Evolutionary conservation across 2,329 filamentous ascomycete species (phyloP).

Genomic region (Dryadomyces quercivorus): DNA sequence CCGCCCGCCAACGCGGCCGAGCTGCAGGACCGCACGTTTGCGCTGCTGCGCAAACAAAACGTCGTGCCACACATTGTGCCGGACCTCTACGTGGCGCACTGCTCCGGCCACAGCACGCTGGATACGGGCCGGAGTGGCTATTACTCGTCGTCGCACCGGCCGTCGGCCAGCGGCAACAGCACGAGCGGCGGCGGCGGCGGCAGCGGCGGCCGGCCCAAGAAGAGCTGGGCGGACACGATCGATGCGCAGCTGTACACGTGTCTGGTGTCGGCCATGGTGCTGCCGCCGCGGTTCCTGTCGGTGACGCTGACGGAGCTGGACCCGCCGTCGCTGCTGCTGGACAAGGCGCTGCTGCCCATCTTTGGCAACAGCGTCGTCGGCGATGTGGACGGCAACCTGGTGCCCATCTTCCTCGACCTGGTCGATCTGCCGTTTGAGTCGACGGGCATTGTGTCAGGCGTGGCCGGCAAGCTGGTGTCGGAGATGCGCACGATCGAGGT

Average conservation of each 20-base stretch:
- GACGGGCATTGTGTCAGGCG: conserved; percentile 89
- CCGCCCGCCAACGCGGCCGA: conserved; percentile 68
- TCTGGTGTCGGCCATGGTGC: conserved; percentile 44
- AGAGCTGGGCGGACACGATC: conserved; percentile 43
- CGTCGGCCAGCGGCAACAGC: conserved; percentile 22
- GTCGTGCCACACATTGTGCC: conserved; percentile 62
- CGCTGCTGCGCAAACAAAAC: conserved; percentile 63
- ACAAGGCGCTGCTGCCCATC: conserved; percentile 51
- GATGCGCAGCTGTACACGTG: conserved; percentile 52
- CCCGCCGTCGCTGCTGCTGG: conserved; percentile 60
- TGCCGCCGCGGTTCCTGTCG: conserved; percentile 57
- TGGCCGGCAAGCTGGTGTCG: conserved; percentile 70
- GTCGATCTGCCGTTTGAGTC: conserved; percentile 71
- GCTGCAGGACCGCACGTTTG: conserved; percentile 72
- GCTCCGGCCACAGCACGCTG: conserved; percentile 44
- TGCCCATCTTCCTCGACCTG: conserved; percentile 83
- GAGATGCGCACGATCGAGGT: conserved; percentile 46
- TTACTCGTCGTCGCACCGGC: conserved; percentile 18
- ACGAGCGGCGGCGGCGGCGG: conserved; percentile 20
- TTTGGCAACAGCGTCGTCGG: conserved; percentile 68
- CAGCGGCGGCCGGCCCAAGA: conserved; percentile 7
- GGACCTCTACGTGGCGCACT: conserved; percentile 64
- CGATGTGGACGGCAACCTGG: conserved; percentile 55
- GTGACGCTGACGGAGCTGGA: conserved; percentile 63
- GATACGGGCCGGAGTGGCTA: conserved; percentile 16